Evolutionary conservation across 331 rosid species (phyloP), one percentile per base, ranked within the genome.

Genomic region (Quercus phellos): DNA sequence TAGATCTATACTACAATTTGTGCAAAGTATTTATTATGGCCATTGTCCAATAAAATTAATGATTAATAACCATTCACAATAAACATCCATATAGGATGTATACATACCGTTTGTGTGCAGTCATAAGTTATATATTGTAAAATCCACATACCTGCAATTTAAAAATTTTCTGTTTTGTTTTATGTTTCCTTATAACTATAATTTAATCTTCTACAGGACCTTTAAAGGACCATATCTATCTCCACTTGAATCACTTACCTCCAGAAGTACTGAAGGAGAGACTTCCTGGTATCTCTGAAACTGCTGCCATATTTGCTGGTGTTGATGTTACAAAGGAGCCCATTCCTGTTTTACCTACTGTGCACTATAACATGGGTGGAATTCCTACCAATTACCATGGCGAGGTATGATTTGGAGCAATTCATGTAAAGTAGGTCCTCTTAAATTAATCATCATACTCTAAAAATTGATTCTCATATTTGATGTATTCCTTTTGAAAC

Each of bases 321-420:
- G 99, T 95, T 63, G 99, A 95, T 88, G 99, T 95, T 70, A 95
- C 98, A n/a, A 91, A 95, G 83, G 97, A 95, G 81, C 99, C 99
- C 42, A 93, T 95, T 81, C 99, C 99, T 59, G 99, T 95, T 78
- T 83, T 95, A 83, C 98, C 99, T 63, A 95, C 99, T 2, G 99
- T 93, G 78, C 99, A 95, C 82, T 95, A 95, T 74, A 95, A 93
- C 84, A 95, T 95, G 99, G 99, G 99, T 34, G 99, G 99, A 34
- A 78, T 93, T 84, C 99, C 98, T 63, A 93, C 99, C 22, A 95
- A 95, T 79, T 76, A 95, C 88, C 81, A 90, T 46, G 99, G 98
- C 80, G 98, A 94, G 94, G 99, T 94, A 90, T 26, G 75, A 55
- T 38, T 60, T 73, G 54, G 73, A 84, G 60, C 26, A 71, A 30